phyloP scores from a whole-genome alignment of 306 rosid genomes.

The Malus sieversii region DNA sequence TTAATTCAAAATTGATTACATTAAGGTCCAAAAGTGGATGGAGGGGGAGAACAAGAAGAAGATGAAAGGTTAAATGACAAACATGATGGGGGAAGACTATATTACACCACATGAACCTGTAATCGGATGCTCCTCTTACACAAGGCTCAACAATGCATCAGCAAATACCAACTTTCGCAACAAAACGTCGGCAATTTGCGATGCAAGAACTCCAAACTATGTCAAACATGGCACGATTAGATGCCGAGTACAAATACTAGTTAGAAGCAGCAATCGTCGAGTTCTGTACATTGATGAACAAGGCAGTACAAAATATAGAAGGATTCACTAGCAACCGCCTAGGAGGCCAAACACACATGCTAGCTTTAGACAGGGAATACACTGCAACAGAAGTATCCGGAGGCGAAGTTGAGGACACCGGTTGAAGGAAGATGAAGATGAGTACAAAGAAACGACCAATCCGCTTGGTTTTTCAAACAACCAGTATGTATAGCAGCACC shows the following conservation, averaged over 20 bases:
- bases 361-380: not conserved
- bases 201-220: not conserved
- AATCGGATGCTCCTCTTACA: no score
- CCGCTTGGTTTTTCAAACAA: constrained; percentile 14
- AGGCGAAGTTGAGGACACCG: constrained; percentile 3
- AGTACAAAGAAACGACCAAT: constrained; percentile 8
- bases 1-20: no score
- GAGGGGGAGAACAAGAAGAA: no score
- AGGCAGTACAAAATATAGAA: constrained; percentile 1
- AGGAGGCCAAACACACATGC: constrained; percentile 4
- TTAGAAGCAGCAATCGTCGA: not conserved
- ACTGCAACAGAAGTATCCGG: not conserved
- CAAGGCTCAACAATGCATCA: not conserved
- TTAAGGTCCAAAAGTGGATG: no score
- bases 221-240: not conserved
- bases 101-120: no score
- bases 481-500: constrained; percentile 1
- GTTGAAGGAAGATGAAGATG: not conserved
- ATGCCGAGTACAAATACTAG: not conserved
- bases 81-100: no score
- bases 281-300: constrained; percentile 26
- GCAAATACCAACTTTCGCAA: not conserved
- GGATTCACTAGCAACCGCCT: constrained; percentile 5
- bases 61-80: no score
- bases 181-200: not conserved